Conservation (phyloP, 495 filamentous ascomycete genomes). For the Podospora pseudocomata region DNA sequence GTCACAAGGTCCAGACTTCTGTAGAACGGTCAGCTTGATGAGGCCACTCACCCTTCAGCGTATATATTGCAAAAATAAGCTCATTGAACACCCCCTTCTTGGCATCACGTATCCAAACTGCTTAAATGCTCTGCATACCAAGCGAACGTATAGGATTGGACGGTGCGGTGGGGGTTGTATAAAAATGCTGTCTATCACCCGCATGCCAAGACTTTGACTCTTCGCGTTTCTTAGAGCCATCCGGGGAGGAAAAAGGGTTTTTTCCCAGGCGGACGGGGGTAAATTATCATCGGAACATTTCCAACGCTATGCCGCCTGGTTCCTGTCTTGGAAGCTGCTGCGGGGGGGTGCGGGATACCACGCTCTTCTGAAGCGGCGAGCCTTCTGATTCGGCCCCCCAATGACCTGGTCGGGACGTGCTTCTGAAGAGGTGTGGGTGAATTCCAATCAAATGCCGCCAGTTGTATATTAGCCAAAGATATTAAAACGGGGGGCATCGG, state of each 20-base stretch:
- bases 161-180: not conserved
- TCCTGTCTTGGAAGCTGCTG: slow-evolving; percentile 4
- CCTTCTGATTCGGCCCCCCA: slow-evolving; percentile 23
- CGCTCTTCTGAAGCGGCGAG: slow-evolving; percentile 6
- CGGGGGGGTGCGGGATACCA: slow-evolving; percentile 24
- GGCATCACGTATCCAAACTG: not conserved
- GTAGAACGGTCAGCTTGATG: not conserved
- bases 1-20: not conserved
- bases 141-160: not conserved
- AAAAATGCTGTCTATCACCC: not conserved
- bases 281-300: slow-evolving; percentile 8
- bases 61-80: not conserved
- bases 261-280: not conserved
- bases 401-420: slow-evolving; percentile 25
- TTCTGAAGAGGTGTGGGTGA: slow-evolving; percentile 4
- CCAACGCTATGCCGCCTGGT: slow-evolving; percentile 15
- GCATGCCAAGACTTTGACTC: not conserved
- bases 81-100: not conserved
- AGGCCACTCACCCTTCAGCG: not conserved
- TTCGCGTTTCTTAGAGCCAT: not conserved
- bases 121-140: not conserved
- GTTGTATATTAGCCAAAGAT: slow-evolving; percentile 27
- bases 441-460: slow-evolving; percentile 19
- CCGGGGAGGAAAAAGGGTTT: not conserved
- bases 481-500: slow-evolving; percentile 15